A percentile compares a stretch with the other conserved stretches of the same genome.
Evolutionary conservation across 306 rosid species (phyloP).

Genomic region (Dryas drummondii): DNA sequence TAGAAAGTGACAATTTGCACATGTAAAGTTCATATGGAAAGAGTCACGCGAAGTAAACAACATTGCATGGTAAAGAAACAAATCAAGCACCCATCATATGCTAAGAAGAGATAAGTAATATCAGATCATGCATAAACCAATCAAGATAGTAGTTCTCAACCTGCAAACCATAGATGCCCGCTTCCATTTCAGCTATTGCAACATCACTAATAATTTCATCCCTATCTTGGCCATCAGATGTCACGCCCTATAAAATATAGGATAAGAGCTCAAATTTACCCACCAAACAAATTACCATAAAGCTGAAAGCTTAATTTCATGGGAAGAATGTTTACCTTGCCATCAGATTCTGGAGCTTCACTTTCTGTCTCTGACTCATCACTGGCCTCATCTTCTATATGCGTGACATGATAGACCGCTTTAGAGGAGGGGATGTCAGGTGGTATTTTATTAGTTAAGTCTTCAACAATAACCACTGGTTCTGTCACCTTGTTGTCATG

Average conservation of each 20-base stretch:
- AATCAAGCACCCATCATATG: constrained; percentile 22
- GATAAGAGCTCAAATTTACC: constrained; percentile 19
- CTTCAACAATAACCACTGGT: constrained; percentile 35
- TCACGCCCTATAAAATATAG: constrained; percentile 46
- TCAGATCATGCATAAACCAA: constrained; percentile 9
- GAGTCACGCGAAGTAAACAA: too few relatives aligned
- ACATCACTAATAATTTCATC: constrained; percentile 47
- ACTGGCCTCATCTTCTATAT: constrained; percentile 43
- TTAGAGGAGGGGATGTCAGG: constrained; percentile 41
- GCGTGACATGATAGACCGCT: constrained; percentile 39
- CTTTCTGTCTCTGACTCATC: constrained; percentile 37
- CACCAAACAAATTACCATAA: constrained; percentile 15
- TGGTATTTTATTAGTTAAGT: constrained; percentile 35
- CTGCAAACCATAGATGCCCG: constrained; percentile 83
- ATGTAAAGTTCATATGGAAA: too few relatives aligned
- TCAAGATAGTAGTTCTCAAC: constrained; percentile 41
- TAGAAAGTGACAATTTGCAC: too few relatives aligned
- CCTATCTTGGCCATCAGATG: constrained; percentile 32
- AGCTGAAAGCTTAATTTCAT: constrained; percentile 15
- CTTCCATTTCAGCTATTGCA: constrained; percentile 59
- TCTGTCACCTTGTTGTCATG: constrained; percentile 30
- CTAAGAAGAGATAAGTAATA: constrained; percentile 9
- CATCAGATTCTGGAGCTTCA: constrained; percentile 39
- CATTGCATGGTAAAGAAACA: not conserved
- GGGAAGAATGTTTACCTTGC: constrained; percentile 48